Conservation (phyloP, 1,284 basidiomycete species). For the Ustilago nuda region DNA sequence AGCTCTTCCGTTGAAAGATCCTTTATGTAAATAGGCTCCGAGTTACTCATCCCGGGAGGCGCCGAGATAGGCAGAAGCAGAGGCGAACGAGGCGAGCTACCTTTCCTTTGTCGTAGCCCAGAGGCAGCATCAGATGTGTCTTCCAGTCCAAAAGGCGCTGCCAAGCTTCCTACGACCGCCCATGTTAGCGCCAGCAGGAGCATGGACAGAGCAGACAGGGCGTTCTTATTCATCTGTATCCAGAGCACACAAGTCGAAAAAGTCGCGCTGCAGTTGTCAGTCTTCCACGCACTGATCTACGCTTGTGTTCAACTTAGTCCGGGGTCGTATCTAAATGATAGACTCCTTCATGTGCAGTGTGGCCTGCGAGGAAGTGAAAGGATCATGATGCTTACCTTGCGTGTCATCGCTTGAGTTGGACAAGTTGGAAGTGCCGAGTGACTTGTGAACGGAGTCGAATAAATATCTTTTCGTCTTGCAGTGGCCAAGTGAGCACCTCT, state of each 20-base stretch:
- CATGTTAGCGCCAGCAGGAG: not conserved
- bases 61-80: not conserved
- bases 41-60: not conserved
- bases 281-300: no score
- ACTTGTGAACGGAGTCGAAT: no score
- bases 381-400: no score
- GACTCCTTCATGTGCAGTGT: no score
- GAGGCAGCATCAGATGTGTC: not conserved
- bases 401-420: no score
- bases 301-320: no score
- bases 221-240: not conserved
- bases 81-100: not conserved
- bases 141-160: not conserved
- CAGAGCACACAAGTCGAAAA: not conserved
- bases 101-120: not conserved
- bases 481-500: no score
- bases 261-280: not conserved
- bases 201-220: not conserved
- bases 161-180: not conserved
- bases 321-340: no score
- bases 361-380: no score
- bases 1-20: constrained; percentile 19
- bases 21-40: not conserved
- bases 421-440: no score
- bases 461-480: no score